These are phyloP conservation scores for Linnemannia hyalina DNA, from an alignment of 192 early-diverging fungal genomes.

Conservation along the genomic window DNA sequence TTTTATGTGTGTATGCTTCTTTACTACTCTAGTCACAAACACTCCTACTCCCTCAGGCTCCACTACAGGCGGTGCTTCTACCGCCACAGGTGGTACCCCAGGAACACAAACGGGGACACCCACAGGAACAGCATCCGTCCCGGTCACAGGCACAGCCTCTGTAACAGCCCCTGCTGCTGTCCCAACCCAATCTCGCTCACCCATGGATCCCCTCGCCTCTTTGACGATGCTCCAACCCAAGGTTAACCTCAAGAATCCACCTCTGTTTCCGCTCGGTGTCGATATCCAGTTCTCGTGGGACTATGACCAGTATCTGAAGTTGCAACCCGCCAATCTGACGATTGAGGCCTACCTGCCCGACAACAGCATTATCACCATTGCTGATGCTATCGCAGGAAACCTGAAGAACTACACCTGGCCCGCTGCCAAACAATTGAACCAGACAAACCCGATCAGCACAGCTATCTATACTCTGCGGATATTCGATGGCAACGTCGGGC, in stretches of 20 bases:
- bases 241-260: slow-evolving; percentile 12
- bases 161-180: background rate
- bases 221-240: slow-evolving; percentile 37
- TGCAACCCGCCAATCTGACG: slow-evolving; percentile 34
- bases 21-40: background rate
- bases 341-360: slow-evolving; percentile 27
- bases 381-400: slow-evolving; percentile 35
- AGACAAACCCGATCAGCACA: slow-evolving; percentile 20
- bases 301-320: slow-evolving; percentile 19
- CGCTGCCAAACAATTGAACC: slow-evolving; percentile 24
- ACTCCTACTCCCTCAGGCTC: background rate
- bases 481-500: background rate
- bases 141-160: background rate
- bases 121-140: background rate
- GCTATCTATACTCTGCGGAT: slow-evolving; percentile 16
- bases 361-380: slow-evolving; percentile 37
- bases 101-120: slow-evolving; percentile 22
- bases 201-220: slow-evolving; percentile 14
- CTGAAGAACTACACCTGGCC: slow-evolving; percentile 47
- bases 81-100: slow-evolving; percentile 5
- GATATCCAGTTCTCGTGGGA: slow-evolving; percentile 37
- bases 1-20: background rate
- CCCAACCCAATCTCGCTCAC: slow-evolving; percentile 5
- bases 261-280: slow-evolving; percentile 31
- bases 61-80: background rate